A percentile compares a stretch with the other conserved stretches of the same genome.
phyloP scores from a whole-genome alignment of 1,284 basidiomycete species.

The Cryptococcus neoformans region DNA sequence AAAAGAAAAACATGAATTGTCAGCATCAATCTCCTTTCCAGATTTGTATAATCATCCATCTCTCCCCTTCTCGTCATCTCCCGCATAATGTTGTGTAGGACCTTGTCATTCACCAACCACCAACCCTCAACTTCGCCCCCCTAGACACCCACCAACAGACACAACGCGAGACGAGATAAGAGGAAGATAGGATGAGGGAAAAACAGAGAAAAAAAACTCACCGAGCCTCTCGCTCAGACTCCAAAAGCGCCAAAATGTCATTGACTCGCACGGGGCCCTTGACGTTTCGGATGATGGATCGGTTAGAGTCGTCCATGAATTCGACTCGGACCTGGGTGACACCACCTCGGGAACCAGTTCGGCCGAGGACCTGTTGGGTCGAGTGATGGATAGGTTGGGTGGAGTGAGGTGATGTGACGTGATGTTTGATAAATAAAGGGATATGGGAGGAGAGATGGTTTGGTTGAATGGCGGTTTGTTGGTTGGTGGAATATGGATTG shows the following conservation, averaged over 20 bases:
- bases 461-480: not conserved
- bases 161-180: not conserved
- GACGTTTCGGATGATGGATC: slow-evolving; percentile 98
- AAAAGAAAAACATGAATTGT: too few species aligned
- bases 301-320: slow-evolving; percentile 96
- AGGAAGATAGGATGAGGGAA: not conserved
- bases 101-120: too few species aligned
- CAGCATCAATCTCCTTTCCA: too few species aligned
- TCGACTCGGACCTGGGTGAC: slow-evolving; percentile 99
- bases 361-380: slow-evolving; percentile 77
- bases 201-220: slow-evolving; percentile 54
- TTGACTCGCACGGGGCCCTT: slow-evolving; percentile 96
- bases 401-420: not conserved
- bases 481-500: not conserved
- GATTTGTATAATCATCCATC: too few species aligned
- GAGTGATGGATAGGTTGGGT: not conserved
- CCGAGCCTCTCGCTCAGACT: slow-evolving; percentile 99
- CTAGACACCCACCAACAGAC: not conserved
- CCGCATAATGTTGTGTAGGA: too few species aligned
- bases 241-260: slow-evolving; percentile 96
- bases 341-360: slow-evolving; percentile 98
- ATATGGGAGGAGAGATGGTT: not conserved
- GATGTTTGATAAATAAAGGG: not conserved
- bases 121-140: too few species aligned
- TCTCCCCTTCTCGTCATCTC: too few species aligned